These are phyloP conservation scores for Candida odintsovae DNA, from an alignment of 805 yeast genomes.

Conservation along the genomic window DNA sequence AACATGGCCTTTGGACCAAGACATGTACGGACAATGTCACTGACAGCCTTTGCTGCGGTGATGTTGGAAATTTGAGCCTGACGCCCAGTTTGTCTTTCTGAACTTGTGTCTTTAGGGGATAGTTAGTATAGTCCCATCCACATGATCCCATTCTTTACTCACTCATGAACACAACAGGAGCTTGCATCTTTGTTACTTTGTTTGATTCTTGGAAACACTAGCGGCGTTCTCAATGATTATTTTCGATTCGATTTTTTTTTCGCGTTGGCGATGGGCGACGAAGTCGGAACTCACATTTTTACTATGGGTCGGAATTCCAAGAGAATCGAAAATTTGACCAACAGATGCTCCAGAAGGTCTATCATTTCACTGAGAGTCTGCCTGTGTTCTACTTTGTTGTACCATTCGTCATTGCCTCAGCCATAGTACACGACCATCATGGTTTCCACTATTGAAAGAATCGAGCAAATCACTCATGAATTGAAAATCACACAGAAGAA, in stretches of 20 bases:
- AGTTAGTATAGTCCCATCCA: background rate
- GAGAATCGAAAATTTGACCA: background rate
- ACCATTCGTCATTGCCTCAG: background rate
- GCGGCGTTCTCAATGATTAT: background rate
- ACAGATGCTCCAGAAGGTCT: background rate
- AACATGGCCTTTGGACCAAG: slow-evolving; percentile 99
- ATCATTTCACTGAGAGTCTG: background rate
- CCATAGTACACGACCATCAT: background rate
- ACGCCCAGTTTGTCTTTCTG: slow-evolving; percentile 93
- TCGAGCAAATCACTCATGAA: slow-evolving; percentile 78
- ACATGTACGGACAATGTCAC: slow-evolving; percentile 96
- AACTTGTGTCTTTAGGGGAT: slow-evolving; percentile 51
- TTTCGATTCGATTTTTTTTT: background rate
- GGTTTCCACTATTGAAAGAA: slow-evolving; percentile 47
- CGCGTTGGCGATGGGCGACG: slow-evolving; percentile 1
- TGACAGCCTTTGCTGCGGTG: slow-evolving; percentile 99
- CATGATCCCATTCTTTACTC: slow-evolving; percentile 11
- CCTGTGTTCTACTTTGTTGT: background rate
- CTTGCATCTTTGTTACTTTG: slow-evolving; percentile 47
- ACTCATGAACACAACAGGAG: slow-evolving; percentile 77
- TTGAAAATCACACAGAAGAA: slow-evolving; percentile 94
- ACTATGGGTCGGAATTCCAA: background rate
- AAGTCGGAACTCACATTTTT: too few species aligned
- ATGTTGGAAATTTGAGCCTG: slow-evolving; percentile 96
- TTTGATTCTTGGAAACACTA: background rate